Conservation (phyloP, 306 rosid genomes). For the Cajanus cajan region DNA sequence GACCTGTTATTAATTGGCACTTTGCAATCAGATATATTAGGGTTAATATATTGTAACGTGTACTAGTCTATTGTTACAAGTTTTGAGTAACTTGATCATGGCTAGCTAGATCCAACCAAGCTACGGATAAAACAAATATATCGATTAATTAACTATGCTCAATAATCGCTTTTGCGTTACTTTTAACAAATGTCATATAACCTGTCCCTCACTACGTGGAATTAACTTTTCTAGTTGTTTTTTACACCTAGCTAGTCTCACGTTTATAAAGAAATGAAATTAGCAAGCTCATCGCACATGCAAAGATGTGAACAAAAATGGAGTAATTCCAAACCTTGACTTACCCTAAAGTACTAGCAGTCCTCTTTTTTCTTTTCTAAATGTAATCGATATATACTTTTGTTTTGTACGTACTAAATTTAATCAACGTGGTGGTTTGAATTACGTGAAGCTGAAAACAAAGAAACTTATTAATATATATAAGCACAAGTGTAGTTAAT, state of each 20-base stretch:
- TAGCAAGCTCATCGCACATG: not conserved
- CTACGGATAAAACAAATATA: not conserved
- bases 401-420: no score
- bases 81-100: not conserved
- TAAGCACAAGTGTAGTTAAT: not conserved
- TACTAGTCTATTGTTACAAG: not conserved
- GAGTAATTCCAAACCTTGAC: not conserved
- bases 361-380: not conserved
- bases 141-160: not conserved
- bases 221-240: not conserved
- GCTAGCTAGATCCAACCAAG: not conserved
- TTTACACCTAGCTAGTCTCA: not conserved
- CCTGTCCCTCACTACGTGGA: not conserved
- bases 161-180: not conserved
- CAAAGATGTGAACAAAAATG: not conserved
- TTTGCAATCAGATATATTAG: not conserved
- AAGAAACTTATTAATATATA: not conserved
- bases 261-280: not conserved
- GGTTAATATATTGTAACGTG: not conserved
- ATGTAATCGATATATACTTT: not conserved
- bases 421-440: not conserved
- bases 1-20: not conserved
- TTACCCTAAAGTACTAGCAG: not conserved
- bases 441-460: not conserved
- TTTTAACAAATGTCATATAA: not conserved